Evolutionary conservation across 306 rosid species (phyloP).

Genomic region (Vigna mungo): DNA sequence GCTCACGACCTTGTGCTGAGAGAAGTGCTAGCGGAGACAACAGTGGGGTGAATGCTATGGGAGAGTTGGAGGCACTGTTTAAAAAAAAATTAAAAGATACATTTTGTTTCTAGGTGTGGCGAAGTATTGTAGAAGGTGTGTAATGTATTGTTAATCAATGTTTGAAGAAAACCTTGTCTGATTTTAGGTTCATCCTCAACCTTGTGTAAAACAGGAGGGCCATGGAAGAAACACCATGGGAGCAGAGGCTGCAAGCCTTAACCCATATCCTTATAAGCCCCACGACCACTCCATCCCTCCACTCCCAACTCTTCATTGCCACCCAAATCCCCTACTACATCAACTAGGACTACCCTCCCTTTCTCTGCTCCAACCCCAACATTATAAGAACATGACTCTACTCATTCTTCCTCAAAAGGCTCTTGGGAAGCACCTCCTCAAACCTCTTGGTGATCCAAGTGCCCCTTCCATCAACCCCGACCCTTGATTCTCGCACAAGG

Average conservation of each 20-base stretch:
- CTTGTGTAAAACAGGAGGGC: no score
- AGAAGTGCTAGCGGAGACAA: no score
- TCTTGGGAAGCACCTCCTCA: slow-evolving; percentile 53
- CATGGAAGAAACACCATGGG: slow-evolving; percentile 68
- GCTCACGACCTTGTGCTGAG: no score
- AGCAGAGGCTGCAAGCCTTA: slow-evolving; percentile 63
- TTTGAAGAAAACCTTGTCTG: not conserved
- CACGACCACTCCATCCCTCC: slow-evolving; percentile 63
- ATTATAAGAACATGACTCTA: slow-evolving; percentile 60
- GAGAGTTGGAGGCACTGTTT: no score
- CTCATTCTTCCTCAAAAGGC: slow-evolving; percentile 72
- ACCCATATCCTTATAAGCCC: slow-evolving; percentile 82
- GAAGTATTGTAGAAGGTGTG: not conserved
- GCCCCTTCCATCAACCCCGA: slow-evolving; percentile 82
- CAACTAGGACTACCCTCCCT: slow-evolving; percentile 87
- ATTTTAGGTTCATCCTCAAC: not conserved
- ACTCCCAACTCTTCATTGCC: slow-evolving; percentile 76
- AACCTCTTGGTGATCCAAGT: slow-evolving; percentile 84
- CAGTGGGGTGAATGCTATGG: no score
- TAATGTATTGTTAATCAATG: no score
- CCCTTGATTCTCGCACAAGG: slow-evolving; percentile 78
- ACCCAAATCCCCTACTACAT: slow-evolving; percentile 77
- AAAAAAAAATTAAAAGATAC: no score
- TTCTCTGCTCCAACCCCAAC: slow-evolving; percentile 66
- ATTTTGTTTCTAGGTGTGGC: no score